phyloP scores from a whole-genome alignment of 2,329 filamentous ascomycete genomes.

The Leptographium wingfieldii region DNA sequence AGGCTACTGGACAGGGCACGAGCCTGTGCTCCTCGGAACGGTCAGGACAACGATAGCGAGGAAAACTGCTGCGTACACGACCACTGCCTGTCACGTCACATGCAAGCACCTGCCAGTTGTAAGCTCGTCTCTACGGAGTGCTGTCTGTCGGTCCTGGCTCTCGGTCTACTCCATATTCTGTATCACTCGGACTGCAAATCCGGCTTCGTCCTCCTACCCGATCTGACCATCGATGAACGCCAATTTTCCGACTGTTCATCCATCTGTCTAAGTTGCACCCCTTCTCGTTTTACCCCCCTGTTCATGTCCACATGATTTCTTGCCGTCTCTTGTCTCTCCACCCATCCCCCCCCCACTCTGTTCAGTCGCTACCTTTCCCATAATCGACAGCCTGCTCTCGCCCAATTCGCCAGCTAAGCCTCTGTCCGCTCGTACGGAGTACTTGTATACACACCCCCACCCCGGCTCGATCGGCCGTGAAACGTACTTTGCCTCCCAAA shows the following conservation, averaged over 20 bases:
- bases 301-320: background rate
- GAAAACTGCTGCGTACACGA: background rate
- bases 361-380: background rate
- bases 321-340: background rate
- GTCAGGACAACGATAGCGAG: background rate
- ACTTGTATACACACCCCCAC: too few relatives aligned
- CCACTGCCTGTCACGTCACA: background rate
- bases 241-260: too few relatives aligned
- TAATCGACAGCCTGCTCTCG: too few relatives aligned
- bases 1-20: too few relatives aligned
- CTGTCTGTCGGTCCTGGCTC: background rate
- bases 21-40: background rate
- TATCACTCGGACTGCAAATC: too few relatives aligned
- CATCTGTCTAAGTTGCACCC: background rate
- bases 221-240: too few relatives aligned
- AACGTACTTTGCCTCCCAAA: too few relatives aligned
- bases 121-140: background rate
- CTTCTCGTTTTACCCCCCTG: background rate
- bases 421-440: too few relatives aligned
- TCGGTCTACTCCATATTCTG: too few relatives aligned
- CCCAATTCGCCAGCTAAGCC: too few relatives aligned
- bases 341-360: background rate
- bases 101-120: background rate
- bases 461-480: too few relatives aligned
- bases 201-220: too few relatives aligned